These are phyloP conservation scores for Pseudogymnoascus sp. DNA, from an alignment of 2,329 filamentous ascomycete species.

Conservation along the genomic window DNA sequence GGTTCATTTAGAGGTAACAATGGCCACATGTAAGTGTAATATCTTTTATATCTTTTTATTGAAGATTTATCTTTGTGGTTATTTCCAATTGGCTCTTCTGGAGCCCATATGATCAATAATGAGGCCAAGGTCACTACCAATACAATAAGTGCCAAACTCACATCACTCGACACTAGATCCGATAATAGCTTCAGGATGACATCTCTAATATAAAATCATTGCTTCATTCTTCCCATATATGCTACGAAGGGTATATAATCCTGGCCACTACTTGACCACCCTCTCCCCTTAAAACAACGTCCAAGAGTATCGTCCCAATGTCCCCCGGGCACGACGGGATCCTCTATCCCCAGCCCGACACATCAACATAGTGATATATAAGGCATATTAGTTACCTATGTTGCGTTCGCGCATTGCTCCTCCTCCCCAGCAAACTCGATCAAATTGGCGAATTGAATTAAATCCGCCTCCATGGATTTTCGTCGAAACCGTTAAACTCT, in stretches of 20 bases:
- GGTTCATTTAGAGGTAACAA: not conserved
- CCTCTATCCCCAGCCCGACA: slow-evolving; percentile 1
- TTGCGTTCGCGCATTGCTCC: slow-evolving; percentile 1
- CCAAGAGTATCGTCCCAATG: not conserved
- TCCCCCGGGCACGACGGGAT: not conserved
- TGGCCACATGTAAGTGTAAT: not conserved
- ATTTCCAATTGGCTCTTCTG: not conserved
- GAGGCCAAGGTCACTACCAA: not conserved
- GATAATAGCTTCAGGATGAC: not conserved
- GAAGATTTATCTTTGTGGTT: not conserved
- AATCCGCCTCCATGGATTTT: not conserved
- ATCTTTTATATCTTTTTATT: not conserved
- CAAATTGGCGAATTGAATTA: slow-evolving; percentile 3
- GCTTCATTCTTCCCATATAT: slow-evolving; percentile 10
- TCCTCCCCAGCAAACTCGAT: not conserved
- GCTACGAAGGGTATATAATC: slow-evolving; percentile 9
- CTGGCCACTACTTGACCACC: slow-evolving; percentile 2
- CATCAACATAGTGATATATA: slow-evolving; percentile 9
- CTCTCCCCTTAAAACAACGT: slow-evolving; percentile 2
- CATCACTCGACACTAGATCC: not conserved
- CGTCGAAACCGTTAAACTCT: slow-evolving; percentile 2
- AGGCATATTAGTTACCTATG: slow-evolving; percentile 9
- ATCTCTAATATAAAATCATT: slow-evolving; percentile 6
- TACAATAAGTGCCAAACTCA: not conserved
- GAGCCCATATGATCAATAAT: not conserved